Base-by-base conservation (phyloP, 768 basidiomycete species). In the Pulveroboletus sp. region DNA sequence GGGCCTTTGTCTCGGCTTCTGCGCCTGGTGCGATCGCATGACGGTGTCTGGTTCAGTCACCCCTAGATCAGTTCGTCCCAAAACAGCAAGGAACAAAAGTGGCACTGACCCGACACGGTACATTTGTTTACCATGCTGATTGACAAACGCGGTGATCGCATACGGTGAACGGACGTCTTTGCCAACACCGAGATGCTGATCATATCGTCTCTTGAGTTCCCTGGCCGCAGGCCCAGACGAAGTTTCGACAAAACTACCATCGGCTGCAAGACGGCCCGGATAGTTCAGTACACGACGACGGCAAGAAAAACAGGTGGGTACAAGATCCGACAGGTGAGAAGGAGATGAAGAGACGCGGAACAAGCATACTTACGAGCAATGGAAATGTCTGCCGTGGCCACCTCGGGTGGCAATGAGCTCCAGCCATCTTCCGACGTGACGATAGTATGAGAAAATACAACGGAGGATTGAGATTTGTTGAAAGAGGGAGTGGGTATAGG, bases 231-330 rank as follows among this genome's bases (percentile, higher is more conserved):
- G 73, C 3, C 82, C 87, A 43, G 84, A 88, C 6, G 88, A 79
- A 2, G 87, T 91, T 60, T 93, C 90, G 19, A 91, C 80, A 63
- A 85, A 92, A 36, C 75, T 85, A 48, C 81, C 82, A 61, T 92
- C 86, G 57, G 78, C 89, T 79, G 77, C 19, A 50, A 47, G 23
- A 45, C 16, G n/a, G 9, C 13, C 36, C 37, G 36, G 58, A 23
- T 5, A 17, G 31, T 36, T 51, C 27, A 51, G 51, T n/a, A 41
- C 48, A 42, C 16, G 43, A 42, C 16, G 6, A 23, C 36, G 8
- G 16, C 21, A 11, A 38, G 29, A 23, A 31, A 24, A n/a, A n/a
- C n/a, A n/a, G n/a, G 8, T 42, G 19, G 31, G 13, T 31, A 36
- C 12, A 42, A 52, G 57, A 43, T 49, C 53, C 52, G 50, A 42